Base-by-base conservation (phyloP, 352 stramenopile genomes). In the Phytophthora boehmeriae region DNA sequence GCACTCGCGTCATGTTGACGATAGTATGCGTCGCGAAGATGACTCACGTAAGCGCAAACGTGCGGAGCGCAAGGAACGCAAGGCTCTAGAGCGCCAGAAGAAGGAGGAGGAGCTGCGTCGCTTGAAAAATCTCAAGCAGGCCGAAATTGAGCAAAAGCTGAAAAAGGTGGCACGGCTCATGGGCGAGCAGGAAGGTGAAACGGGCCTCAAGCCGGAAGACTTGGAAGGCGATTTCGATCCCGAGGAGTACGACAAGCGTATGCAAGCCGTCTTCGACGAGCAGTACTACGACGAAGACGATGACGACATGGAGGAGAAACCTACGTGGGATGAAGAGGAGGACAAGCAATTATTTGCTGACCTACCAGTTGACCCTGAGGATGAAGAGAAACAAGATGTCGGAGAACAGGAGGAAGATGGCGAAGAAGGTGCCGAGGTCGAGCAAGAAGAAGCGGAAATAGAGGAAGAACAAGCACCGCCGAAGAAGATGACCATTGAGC, bases 81-180 rank as follows among this genome's bases (percentile, higher is more conserved):
- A 99, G 75, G 92, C 90, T 0, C 77, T 96, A 8, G 97, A 99
- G 74, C 89, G 96, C 16, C 90, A 95, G 68, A 97, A 97, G 42
- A 99, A 99, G 67, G 96, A 99, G 72, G 96, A 98, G 63, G 95
- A 99, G 68, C 79, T 99, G 28, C 85, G 90, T 32, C 86, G 97
- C 9, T 65, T 99, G 16, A 99, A 99, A 79, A 99, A 99, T 78
- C 83, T 99, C 1, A 99, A 99, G 75, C 88, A 97, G 54, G 83
- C 96, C 35, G 97, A 99, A 73, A 91, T 99, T 38, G 75, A 98
- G 64, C 82, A 76, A 41, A 97, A 98, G 63, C 70, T 99, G 20
- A 82, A 96, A 36, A 95, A 98, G 73, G 86, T 99, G 27, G 86
- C 78, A 14, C 80, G 76, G 25, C 78, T 94, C n/a, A 91, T 95